Conservation (phyloP, 2,329 filamentous ascomycete genomes). For the Beauveria sp. region DNA sequence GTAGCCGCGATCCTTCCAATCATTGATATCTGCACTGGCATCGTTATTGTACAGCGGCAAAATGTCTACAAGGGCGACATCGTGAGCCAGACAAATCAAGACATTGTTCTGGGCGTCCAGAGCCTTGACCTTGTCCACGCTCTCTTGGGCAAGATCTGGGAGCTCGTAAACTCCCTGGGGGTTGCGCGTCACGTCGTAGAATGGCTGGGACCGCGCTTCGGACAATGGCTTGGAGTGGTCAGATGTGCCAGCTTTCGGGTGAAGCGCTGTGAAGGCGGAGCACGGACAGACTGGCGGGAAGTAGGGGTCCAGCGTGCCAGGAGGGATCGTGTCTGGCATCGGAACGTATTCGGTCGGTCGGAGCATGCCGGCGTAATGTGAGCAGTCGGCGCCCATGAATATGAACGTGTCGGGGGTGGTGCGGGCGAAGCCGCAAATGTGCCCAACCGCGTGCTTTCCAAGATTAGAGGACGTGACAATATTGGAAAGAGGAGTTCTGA, state of each 20-base stretch:
- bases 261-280: neutral
- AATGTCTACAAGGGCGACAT: neutral
- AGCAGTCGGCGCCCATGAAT: constrained; percentile 34
- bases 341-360: constrained; percentile 27
- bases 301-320: neutral
- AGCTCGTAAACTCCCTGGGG: neutral
- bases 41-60: constrained; percentile 6
- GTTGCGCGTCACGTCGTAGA: constrained; percentile 3
- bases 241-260: neutral
- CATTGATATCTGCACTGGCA: neutral
- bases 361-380: constrained; percentile 31
- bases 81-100: constrained; percentile 8
- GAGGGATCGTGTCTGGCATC: constrained; percentile 22
- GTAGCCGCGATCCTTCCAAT: constrained; percentile 3
- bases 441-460: constrained; percentile 27
- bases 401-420: constrained; percentile 31
- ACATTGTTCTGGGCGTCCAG: constrained; percentile 8
- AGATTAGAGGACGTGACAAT: neutral
- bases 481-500: neutral
- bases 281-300: neutral
- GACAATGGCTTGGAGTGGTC: neutral
- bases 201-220: neutral
- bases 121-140: constrained; percentile 8
- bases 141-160: neutral
- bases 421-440: constrained; percentile 34